Evolutionary conservation across 1,139 yeast genomes (phyloP).

Genomic region (Yarrowia galli): DNA sequence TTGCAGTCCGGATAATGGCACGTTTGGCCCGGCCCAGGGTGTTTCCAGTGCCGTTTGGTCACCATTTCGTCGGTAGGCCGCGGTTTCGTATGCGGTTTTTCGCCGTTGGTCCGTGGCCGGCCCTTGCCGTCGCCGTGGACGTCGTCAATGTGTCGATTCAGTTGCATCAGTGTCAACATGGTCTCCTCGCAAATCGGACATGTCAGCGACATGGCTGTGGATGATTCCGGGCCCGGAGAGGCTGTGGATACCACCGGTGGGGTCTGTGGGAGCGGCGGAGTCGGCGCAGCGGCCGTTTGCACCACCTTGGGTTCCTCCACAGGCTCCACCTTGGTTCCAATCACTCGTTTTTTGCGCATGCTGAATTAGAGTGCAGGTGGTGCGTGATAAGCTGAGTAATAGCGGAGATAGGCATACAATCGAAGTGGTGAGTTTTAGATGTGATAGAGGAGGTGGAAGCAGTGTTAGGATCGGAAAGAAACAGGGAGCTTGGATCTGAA

Average conservation of each 20-base stretch:
- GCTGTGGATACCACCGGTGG: conserved; percentile 20
- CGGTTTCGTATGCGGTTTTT: conserved; percentile 12
- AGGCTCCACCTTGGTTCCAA: conserved; percentile 30
- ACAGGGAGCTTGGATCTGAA: no score
- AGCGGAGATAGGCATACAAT: not conserved
- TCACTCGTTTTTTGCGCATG: conserved; percentile 38
- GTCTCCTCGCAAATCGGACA: conserved; percentile 78
- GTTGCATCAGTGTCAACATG: conserved; percentile 63
- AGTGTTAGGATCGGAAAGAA: no score
- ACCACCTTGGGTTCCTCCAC: conserved; percentile 1
- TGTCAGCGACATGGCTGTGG: conserved; percentile 41
- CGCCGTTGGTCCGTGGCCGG: not conserved
- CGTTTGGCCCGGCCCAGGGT: conserved; percentile 51
- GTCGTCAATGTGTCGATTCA: conserved; percentile 78
- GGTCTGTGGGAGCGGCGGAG: not conserved
- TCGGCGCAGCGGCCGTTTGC: conserved; percentile 1
- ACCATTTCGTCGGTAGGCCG: conserved; percentile 49
- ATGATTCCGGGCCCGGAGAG: conserved; percentile 4
- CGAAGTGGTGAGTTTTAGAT: no score
- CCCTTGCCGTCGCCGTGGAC: conserved; percentile 57
- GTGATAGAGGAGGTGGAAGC: no score
- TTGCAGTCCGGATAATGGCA: conserved; percentile 50
- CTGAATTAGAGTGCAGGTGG: conserved; percentile 35
- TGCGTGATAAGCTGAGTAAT: conserved; percentile 33
- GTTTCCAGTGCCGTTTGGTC: conserved; percentile 70